phyloP scores from a whole-genome alignment of 2,329 filamentous ascomycete species.

The Iodosphaeria phyllophila region DNA sequence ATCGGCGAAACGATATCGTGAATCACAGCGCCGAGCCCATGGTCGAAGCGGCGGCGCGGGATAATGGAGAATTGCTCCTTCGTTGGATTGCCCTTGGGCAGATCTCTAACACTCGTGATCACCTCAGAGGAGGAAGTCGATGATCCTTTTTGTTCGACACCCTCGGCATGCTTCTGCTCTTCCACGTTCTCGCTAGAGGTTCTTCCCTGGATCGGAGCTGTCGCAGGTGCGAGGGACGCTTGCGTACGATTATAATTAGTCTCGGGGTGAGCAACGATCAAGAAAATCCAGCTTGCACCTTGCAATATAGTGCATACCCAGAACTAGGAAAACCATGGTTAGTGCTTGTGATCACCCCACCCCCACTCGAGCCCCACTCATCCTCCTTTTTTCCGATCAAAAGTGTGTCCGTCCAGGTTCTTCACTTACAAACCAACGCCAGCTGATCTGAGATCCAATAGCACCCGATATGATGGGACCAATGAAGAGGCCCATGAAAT shows the following conservation, averaged over 20 bases:
- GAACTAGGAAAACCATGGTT: conserved; percentile 8
- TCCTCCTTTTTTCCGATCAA: too few species aligned
- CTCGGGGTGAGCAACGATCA: conserved; percentile 11
- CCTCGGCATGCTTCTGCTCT: too few species aligned
- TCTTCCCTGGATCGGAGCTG: conserved; percentile 15
- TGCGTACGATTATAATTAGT: conserved; percentile 16
- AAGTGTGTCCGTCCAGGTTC: too few species aligned
- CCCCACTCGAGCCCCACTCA: too few species aligned
- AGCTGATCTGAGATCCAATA: conserved; percentile 11
- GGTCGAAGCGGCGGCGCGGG: conserved; percentile 7
- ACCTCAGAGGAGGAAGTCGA: background rate
- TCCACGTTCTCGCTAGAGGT: too few species aligned
- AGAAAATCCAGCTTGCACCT: conserved; percentile 10
- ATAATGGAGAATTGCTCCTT: conserved; percentile 10
- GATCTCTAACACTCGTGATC: too few species aligned
- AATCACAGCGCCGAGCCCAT: conserved; percentile 5
- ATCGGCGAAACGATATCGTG: conserved; percentile 12
- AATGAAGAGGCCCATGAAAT: conserved; percentile 15
- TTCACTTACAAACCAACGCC: conserved; percentile 14
- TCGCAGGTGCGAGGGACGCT: conserved; percentile 16
- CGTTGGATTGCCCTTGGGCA: too few species aligned
- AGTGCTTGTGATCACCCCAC: too few species aligned
- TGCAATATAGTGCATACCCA: conserved; percentile 15
- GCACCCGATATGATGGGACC: conserved; percentile 15
- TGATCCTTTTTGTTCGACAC: background rate